Percentiles rank a stretch among this genome's conserved stretches.
Evolutionary conservation across 768 basidiomycete species (phyloP).

Genomic region (Clavulina sp.): DNA sequence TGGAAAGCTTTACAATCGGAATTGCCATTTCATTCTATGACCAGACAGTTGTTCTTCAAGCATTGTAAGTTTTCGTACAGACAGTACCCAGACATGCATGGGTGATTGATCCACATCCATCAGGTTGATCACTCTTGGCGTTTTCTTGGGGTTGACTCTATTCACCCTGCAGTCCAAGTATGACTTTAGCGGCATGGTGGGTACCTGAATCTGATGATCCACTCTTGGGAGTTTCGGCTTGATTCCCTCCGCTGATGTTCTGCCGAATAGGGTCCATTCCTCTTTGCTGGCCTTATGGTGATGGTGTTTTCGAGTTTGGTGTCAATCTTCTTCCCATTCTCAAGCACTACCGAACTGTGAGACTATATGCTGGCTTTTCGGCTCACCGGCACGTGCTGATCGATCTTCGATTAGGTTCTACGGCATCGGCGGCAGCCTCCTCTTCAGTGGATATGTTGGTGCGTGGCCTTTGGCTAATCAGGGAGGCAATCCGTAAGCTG

Average conservation of each 20-base stretch:
- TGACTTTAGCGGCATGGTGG: slow-evolving; percentile 80
- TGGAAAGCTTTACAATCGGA: slow-evolving; percentile 88
- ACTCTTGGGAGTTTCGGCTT: too few species aligned
- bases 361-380: neutral
- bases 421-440: slow-evolving; percentile 55
- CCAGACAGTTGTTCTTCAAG: slow-evolving; percentile 62
- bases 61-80: slow-evolving; percentile 35
- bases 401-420: slow-evolving; percentile 27
- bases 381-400: neutral
- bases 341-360: slow-evolving; percentile 52
- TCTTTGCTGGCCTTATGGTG: slow-evolving; percentile 59
- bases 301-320: slow-evolving; percentile 68
- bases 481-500: neutral
- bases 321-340: slow-evolving; percentile 75
- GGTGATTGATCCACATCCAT: slow-evolving; percentile 5
- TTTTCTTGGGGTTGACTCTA: slow-evolving; percentile 84
- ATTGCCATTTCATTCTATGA: slow-evolving; percentile 62
- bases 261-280: slow-evolving; percentile 34
- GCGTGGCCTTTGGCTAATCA: neutral
- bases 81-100: neutral
- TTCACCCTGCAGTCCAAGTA: slow-evolving; percentile 97
- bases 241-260: too few species aligned
- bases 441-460: slow-evolving; percentile 76
- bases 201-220: too few species aligned
- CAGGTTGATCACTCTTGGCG: slow-evolving; percentile 73